Evolutionary conservation across 2,329 filamentous ascomycete genomes (phyloP), one percentile per base, ranked within the genome.

Genomic region (Phoma sp.): DNA sequence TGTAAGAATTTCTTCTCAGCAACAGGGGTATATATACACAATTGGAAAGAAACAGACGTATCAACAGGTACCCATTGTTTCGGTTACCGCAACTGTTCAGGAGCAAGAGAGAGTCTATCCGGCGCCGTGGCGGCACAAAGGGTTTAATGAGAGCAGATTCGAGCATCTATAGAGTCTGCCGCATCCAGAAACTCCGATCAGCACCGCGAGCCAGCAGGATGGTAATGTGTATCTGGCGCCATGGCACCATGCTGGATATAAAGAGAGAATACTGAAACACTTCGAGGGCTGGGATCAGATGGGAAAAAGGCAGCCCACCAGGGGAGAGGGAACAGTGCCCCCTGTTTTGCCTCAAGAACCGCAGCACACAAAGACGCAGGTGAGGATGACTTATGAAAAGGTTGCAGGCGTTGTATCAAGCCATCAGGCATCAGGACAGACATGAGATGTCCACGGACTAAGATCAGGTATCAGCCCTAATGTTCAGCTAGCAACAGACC

Each of bases 1-100:
- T 2, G 67, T 67, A 1, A 53, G 72, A 8, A 46, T 74, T 15
- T 65, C 64, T 15, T 52, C 69, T 2, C 60, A 62, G 5, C 56
- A 58, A 6, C 64, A 65, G 25, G 53, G 56, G 19, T 52, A 67
- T 3, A 51, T 35, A n/a, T 4, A 29, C 0, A n/a, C 17, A 2
- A 6, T 17, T 4, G 24, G 15, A 13, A 49, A 39, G 44, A 44
- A 48, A n/a, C 32, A 29, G 9, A 33, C 32, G 4, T 39, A 54
- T 13, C 38, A 48, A 10, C 44, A 24, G 39, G 9, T 48, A 31
- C 38, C 38, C 1, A 35, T 25, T 17, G 19, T 8, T 4, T 29
- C 27, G 9, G 9, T 10, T 1, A 35, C 27, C 6, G 8, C 38
- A 1, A 31, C 39, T 2, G 44, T 7, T 12, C 27, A 29, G 12